Evolutionary conservation across 108 stramenopile genomes (phyloP).

Genomic region (Licmophora abbreviata): DNA sequence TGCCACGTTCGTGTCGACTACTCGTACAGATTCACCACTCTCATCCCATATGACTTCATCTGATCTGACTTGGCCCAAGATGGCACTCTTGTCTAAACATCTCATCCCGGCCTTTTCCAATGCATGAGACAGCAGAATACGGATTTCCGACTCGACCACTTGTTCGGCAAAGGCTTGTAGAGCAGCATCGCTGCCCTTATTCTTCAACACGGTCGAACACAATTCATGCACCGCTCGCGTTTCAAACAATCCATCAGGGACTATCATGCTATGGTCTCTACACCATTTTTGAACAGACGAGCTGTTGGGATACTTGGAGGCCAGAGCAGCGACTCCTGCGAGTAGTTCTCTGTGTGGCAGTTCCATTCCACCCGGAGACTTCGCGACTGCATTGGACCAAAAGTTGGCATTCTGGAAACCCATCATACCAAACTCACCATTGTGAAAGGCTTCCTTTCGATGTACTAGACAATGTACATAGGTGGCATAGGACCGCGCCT

Average conservation of each 20-base stretch:
- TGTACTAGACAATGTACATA: constrained; percentile 40
- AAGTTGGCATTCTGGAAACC: constrained; percentile 45
- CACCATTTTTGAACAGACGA: constrained; percentile 19
- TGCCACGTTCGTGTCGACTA: no score
- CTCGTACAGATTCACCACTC: no score
- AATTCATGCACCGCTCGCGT: constrained; percentile 16
- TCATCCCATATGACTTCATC: no score
- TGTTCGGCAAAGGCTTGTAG: constrained; percentile 25
- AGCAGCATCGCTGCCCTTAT: no score
- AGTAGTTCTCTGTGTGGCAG: no score
- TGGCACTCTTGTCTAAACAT: no score
- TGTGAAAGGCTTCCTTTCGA: constrained; percentile 25
- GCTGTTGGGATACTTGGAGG: no score
- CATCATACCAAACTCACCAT: constrained; percentile 43
- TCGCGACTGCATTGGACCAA: constrained; percentile 11
- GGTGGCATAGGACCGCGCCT: constrained; percentile 12
- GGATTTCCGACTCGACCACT: constrained; percentile 17
- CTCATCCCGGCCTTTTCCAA: constrained; percentile 24
- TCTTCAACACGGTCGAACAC: constrained; percentile 7
- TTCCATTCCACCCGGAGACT: no score
- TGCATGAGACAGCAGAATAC: constrained; percentile 10
- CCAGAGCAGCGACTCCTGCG: no score
- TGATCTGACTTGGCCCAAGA: no score
- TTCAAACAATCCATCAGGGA: neutral
- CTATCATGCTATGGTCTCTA: constrained; percentile 3